Percentiles rank a stretch among this genome's conserved stretches.
Conservation (phyloP, 2,329 filamentous ascomycete genomes). For the Macrophomina phaseolina region DNA sequence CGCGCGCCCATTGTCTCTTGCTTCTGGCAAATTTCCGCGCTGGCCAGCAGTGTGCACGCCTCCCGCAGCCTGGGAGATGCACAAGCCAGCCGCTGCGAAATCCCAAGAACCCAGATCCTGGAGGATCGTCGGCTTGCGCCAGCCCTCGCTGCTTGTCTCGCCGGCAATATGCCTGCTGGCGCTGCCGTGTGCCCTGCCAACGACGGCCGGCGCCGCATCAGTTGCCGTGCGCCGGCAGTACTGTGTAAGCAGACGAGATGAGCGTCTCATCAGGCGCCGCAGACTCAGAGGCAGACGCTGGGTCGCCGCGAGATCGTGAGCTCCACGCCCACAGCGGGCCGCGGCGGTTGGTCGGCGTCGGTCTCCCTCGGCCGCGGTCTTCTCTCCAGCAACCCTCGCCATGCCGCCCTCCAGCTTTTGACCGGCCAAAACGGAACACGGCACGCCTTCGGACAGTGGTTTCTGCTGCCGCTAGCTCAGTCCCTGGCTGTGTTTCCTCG, state of each 20-base stretch:
- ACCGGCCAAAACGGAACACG: constrained; percentile 4
- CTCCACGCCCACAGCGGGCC: constrained; percentile 8
- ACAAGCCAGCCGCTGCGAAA: constrained; percentile 9
- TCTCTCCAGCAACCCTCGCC: constrained; percentile 8
- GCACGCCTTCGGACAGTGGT: constrained; percentile 8
- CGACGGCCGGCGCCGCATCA: constrained; percentile 13
- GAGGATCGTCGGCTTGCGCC: constrained; percentile 20
- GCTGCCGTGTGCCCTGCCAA: constrained; percentile 13
- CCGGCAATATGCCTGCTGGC: constrained; percentile 4
- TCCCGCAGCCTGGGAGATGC: constrained; percentile 1
- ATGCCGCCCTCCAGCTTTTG: neutral
- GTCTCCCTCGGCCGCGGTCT: constrained; percentile 11
- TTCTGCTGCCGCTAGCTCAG: neutral
- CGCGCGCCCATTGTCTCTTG: constrained; percentile 11
- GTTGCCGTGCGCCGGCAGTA: constrained; percentile 3
- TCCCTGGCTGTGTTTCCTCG: constrained; percentile 1
- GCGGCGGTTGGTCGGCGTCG: constrained; percentile 1
- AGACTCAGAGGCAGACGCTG: constrained; percentile 3
- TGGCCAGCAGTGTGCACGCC: constrained; percentile 6
- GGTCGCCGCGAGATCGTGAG: neutral
- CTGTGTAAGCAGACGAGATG: constrained; percentile 10
- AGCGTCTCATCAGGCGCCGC: neutral
- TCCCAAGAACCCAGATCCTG: constrained; percentile 22
- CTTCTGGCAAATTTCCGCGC: constrained; percentile 24
- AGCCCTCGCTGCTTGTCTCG: constrained; percentile 6